phyloP scores from a whole-genome alignment of 2,329 filamentous ascomycete species.

The Monosporascus ibericus region DNA sequence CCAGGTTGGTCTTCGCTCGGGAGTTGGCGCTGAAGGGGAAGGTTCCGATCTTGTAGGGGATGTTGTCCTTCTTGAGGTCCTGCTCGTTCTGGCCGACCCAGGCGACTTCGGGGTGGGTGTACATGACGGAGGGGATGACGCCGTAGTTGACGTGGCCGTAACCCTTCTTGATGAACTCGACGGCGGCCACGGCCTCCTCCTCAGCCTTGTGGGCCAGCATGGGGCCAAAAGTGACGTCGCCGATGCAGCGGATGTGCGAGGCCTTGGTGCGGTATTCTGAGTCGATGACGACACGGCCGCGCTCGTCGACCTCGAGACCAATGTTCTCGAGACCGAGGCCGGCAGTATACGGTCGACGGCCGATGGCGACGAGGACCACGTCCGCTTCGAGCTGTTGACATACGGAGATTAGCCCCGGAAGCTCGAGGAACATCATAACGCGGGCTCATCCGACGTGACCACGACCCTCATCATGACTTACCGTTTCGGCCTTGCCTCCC shows the following conservation, averaged over 20 bases:
- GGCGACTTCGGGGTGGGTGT: slow-evolving; percentile 96
- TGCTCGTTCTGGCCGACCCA: slow-evolving; percentile 98
- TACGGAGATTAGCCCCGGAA: slow-evolving; percentile 3
- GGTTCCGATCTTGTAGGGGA: slow-evolving; percentile 86
- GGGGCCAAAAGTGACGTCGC: slow-evolving; percentile 92
- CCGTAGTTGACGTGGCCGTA: slow-evolving; percentile 99
- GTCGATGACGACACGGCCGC: slow-evolving; percentile 92
- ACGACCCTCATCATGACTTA: slow-evolving; percentile 40
- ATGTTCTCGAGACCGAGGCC: slow-evolving; percentile 92
- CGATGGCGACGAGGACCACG: slow-evolving; percentile 93
- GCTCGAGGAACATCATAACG: neutral
- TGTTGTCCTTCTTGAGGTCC: slow-evolving; percentile 81
- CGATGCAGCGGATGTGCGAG: slow-evolving; percentile 93
- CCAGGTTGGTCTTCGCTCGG: slow-evolving; percentile 96
- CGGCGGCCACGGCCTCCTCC: slow-evolving; percentile 89
- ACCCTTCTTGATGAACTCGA: slow-evolving; percentile 97
- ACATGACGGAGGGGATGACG: slow-evolving; percentile 98
- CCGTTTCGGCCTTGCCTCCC: slow-evolving; percentile 89
- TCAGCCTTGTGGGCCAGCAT: slow-evolving; percentile 99
- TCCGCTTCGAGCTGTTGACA: slow-evolving; percentile 73
- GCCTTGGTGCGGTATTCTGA: slow-evolving; percentile 98
- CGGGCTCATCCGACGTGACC: too few species aligned
- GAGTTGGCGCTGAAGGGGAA: slow-evolving; percentile 99
- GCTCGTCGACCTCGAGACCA: slow-evolving; percentile 85
- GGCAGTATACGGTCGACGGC: slow-evolving; percentile 87